Evolutionary conservation across 371 early-diverging fungal genomes (phyloP).

Genomic region (Mortierella sp.): DNA sequence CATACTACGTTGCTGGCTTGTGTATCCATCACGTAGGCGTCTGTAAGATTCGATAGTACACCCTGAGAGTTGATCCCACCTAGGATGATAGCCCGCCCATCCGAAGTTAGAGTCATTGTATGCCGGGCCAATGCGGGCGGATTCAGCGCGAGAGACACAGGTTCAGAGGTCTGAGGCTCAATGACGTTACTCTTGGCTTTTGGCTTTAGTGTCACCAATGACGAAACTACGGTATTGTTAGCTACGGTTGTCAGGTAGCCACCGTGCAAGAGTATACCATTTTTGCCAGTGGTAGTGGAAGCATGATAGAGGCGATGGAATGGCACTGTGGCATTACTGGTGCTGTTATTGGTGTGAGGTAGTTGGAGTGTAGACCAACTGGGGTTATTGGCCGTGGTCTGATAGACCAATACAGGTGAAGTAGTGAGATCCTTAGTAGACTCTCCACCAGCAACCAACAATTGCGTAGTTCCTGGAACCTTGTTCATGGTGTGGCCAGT

Average conservation of each 20-base stretch:
- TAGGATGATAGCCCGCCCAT: slow-evolving; percentile 44
- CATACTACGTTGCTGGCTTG: slow-evolving; percentile 17
- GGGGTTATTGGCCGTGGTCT: slow-evolving; percentile 2
- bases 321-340: neutral
- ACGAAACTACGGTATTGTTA: slow-evolving; percentile 24
- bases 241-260: slow-evolving; percentile 25
- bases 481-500: slow-evolving; percentile 39
- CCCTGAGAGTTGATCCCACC: slow-evolving; percentile 30
- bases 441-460: slow-evolving; percentile 44
- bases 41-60: slow-evolving; percentile 20
- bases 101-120: slow-evolving; percentile 36
- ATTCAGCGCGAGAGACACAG: slow-evolving; percentile 24
- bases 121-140: slow-evolving; percentile 37
- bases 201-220: slow-evolving; percentile 32
- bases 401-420: slow-evolving; percentile 18
- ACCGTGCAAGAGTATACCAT: slow-evolving; percentile 36
- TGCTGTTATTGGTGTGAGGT: neutral
- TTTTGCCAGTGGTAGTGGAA: slow-evolving; percentile 33
- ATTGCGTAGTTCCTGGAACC: slow-evolving; percentile 18
- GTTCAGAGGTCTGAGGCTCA: neutral
- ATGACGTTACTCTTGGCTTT: neutral
- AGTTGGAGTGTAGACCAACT: neutral
- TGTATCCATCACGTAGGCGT: slow-evolving; percentile 40
- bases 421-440: slow-evolving; percentile 7
- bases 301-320: slow-evolving; percentile 38